Base-by-base conservation (phyloP, 805 yeast genomes). In the Metschnikowia kunwiensis region DNA sequence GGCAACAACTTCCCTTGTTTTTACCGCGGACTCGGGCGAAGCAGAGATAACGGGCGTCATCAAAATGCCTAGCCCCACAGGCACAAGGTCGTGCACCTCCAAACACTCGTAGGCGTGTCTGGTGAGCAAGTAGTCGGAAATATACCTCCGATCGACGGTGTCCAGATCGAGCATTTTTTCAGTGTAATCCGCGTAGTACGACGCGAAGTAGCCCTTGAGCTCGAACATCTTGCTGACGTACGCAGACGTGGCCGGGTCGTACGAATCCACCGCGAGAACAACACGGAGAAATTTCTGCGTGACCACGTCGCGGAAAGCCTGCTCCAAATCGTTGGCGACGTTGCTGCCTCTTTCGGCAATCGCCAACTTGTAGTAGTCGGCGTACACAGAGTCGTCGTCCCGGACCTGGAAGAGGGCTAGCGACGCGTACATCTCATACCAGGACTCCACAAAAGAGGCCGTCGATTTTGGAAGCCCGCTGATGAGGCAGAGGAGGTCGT, bases 21-120 rank as follows among this genome's bases (percentile, higher is more conserved):
- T 42, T 10, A 60, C 59, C 34, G 67, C 54, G 2, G 75, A 57
- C 14, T 61, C 61, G 9, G 64, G 53, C n/a, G 72, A 69, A 13
- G 71, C 70, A 8, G 77, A 60, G 1, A 73, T 30, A 68, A 68
- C 37, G 4, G 56, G 50, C 38, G 60, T 56, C 31, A 63, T 36
- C 19, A 82, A 59, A 2, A 84, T 58, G 5, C 91, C 93, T 44
- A 82, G 70, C 2, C 86, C 89, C 29, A 80, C 72, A 0, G 89
- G 81, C 32, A 82, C 78, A 27, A 80, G 61, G 14, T 61, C 60
- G 43, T 75, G 78, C 32, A 69, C 61, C 21, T 72, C 63, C 30
- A 80, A 58, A 50, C 79, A 76, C 24, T 74, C 72, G 39, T 72
- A 63, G 1, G 83, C 78, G 52, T 76, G 75, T 21, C 73, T 68